phyloP scores from a whole-genome alignment of 306 rosid genomes.

The Ziziphus jujuba region DNA sequence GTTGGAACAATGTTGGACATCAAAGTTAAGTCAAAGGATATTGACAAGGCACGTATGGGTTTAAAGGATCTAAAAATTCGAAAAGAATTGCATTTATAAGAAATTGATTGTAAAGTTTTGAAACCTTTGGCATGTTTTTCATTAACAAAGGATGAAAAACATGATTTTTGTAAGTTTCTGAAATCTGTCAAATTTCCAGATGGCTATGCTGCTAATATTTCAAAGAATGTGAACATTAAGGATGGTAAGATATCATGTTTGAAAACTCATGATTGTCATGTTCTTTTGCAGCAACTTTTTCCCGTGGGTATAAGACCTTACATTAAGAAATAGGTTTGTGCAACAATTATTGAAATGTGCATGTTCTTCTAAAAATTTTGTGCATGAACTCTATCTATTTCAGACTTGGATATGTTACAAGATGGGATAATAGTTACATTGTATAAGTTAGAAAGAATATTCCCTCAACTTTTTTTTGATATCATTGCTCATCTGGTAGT shows the following conservation, averaged over 20 bases:
- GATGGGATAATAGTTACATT: not conserved
- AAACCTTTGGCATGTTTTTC: too few species aligned
- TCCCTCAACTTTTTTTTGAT: not conserved
- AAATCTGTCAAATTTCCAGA: not conserved
- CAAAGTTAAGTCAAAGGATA: too few species aligned
- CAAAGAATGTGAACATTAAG: not conserved
- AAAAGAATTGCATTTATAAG: too few species aligned
- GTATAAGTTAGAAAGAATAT: not conserved
- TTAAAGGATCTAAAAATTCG: too few species aligned
- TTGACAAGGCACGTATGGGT: too few species aligned
- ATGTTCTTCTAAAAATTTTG: too few species aligned
- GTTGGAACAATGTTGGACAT: too few species aligned
- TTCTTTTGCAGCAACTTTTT: not conserved
- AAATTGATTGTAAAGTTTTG: too few species aligned
- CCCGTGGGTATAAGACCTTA: not conserved
- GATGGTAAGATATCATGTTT: not conserved
- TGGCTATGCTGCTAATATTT: not conserved
- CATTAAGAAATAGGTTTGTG: not conserved
- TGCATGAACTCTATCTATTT: too few species aligned
- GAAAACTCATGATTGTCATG: not conserved
- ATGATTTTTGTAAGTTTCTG: not conserved
- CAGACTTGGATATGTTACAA: not conserved
- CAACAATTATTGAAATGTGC: not conserved
- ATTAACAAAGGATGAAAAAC: too few species aligned
- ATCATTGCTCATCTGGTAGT: not conserved